These are phyloP conservation scores for Paramecium pentaurelia DNA, from an alignment of 73 alveolate genomes.

Conservation along the genomic window DNA sequence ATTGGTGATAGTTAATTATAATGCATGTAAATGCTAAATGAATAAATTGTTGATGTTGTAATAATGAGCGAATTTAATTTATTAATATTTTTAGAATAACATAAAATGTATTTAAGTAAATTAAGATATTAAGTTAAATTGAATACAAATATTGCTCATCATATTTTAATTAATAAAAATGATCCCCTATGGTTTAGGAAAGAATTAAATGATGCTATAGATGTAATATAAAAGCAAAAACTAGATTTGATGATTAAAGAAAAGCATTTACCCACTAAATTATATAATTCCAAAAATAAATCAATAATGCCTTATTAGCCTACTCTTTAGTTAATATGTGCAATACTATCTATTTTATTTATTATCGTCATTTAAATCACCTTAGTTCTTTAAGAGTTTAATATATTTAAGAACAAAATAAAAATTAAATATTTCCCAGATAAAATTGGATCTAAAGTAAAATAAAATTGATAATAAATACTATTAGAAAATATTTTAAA, in stretches of 20 bases:
- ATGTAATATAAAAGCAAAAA: not conserved
- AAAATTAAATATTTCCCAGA: not conserved
- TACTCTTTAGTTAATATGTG: not conserved
- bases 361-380: not conserved
- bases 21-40: not conserved
- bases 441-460: not conserved
- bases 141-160: constrained; percentile 4
- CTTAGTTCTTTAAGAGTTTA: not conserved
- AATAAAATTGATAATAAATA: not conserved
- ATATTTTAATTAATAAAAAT: not conserved
- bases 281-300: not conserved
- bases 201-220: not conserved
- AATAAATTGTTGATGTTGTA: not conserved
- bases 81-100: not conserved
- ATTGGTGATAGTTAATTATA: not conserved
- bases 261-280: not conserved
- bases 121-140: not conserved
- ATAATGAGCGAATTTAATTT: not conserved
- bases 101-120: not conserved
- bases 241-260: not conserved
- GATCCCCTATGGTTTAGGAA: not conserved
- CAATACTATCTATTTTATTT: not conserved
- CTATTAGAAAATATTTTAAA: not conserved
- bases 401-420: not conserved
- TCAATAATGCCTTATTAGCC: not conserved